Evolutionary conservation across 306 rosid genomes (phyloP).

Genomic region (Canavalia gladiata): DNA sequence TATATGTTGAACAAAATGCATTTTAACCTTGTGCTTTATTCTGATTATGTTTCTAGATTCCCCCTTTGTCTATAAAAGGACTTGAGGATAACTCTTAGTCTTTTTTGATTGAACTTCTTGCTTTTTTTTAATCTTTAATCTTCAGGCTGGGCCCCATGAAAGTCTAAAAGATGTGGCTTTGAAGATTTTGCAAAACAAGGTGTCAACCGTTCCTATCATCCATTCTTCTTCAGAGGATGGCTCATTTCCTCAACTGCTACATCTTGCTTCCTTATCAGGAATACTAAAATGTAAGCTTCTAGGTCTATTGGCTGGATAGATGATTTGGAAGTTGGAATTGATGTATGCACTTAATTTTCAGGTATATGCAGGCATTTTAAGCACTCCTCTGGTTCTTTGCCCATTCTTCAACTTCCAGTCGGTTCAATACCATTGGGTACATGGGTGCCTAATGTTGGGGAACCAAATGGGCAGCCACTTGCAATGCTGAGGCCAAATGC

Average conservation of each 20-base stretch:
- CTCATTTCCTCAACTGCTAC: constrained; percentile 74
- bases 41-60: constrained; percentile 22
- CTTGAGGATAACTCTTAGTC: constrained; percentile 35
- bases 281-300: constrained; percentile 71
- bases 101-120: constrained; percentile 31
- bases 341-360: constrained; percentile 59
- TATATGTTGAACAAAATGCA: constrained; percentile 39
- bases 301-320: constrained; percentile 39
- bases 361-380: constrained; percentile 87
- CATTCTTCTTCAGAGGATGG: constrained; percentile 66
- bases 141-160: constrained; percentile 82
- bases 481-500: constrained; percentile 80
- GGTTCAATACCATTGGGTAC: constrained; percentile 82
- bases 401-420: constrained; percentile 81
- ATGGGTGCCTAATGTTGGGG: constrained; percentile 88
- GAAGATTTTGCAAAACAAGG: constrained; percentile 76
- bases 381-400: constrained; percentile 75
- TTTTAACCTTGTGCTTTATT: constrained; percentile 33
- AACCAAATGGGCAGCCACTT: constrained; percentile 68
- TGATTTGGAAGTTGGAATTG: constrained; percentile 54
- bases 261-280: constrained; percentile 81
- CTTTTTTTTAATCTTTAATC: constrained; percentile 37
- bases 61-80: constrained; percentile 17
- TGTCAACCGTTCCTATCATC: constrained; percentile 75
- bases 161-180: constrained; percentile 77